A percentile compares a stretch with the other conserved stretches of the same genome.
phyloP scores from a whole-genome alignment of 2,329 filamentous ascomycete species.

The Nemania sp. region DNA sequence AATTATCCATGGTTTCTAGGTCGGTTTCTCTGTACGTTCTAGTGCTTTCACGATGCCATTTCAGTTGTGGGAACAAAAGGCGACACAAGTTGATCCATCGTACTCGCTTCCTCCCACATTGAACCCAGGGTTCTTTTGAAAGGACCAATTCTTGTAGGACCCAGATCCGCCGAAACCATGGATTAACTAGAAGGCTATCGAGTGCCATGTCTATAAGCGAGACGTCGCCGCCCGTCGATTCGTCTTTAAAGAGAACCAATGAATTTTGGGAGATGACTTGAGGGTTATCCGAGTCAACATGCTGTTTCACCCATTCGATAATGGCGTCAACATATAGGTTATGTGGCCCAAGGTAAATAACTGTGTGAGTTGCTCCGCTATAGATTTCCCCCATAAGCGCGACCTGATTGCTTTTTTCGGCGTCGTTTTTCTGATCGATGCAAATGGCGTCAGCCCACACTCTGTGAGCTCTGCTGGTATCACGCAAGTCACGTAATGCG shows the following conservation, averaged over 20 bases:
- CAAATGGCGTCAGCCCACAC: constrained; percentile 26
- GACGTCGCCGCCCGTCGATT: too few species aligned
- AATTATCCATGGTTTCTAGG: not conserved
- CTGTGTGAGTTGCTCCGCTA: constrained; percentile 24
- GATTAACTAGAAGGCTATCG: constrained; percentile 6
- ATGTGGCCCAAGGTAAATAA: constrained; percentile 25
- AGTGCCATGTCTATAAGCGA: not conserved
- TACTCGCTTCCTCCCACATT: constrained; percentile 25
- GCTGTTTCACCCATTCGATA: not conserved
- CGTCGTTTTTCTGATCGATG: constrained; percentile 25
- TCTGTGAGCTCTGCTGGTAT: not conserved
- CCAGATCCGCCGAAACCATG: constrained; percentile 37
- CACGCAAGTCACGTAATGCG: constrained; percentile 16
- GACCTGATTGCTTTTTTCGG: constrained; percentile 31
- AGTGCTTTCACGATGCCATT: too few species aligned
- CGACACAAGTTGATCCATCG: constrained; percentile 25
- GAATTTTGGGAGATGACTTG: not conserved
- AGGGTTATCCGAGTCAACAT: not conserved
- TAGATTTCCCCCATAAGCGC: constrained; percentile 30
- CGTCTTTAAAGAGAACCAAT: not conserved
- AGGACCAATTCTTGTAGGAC: constrained; percentile 33
- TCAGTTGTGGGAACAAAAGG: not conserved
- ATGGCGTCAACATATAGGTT: not conserved
- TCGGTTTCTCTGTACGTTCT: not conserved
- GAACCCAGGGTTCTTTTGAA: constrained; percentile 33